Conservation (phyloP, 176 grass and related monocot species). For the Oryza rufipogon region DNA sequence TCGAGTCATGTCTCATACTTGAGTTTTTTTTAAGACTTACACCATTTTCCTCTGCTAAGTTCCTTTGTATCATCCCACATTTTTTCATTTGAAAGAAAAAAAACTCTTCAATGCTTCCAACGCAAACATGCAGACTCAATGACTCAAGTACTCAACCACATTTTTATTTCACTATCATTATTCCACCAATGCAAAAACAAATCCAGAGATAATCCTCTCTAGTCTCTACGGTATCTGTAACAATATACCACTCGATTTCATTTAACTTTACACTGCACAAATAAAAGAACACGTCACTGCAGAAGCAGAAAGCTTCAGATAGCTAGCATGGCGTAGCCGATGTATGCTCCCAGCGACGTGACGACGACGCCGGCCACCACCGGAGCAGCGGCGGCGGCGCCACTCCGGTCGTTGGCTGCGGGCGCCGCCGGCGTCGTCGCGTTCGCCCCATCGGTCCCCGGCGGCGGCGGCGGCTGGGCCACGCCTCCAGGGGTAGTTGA, state of each 20-base stretch:
- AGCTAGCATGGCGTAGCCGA: slow-evolving; percentile 51
- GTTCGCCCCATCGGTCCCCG: not conserved
- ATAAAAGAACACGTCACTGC: not conserved
- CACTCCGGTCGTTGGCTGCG: not conserved
- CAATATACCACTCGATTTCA: not conserved
- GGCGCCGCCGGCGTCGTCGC: slow-evolving; percentile 20
- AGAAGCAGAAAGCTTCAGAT: slow-evolving; percentile 2
- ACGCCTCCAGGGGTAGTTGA: slow-evolving; percentile 28
- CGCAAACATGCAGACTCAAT: not conserved
- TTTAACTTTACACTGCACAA: not conserved
- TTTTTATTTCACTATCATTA: slow-evolving; percentile 15
- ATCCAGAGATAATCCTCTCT: not conserved
- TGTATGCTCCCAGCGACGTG: slow-evolving; percentile 38
- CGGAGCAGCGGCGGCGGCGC: not conserved
- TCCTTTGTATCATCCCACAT: too few species aligned
- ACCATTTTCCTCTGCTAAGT: too few species aligned
- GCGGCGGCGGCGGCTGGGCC: slow-evolving; percentile 30
- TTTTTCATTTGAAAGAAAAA: too few species aligned
- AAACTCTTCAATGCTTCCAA: too few species aligned
- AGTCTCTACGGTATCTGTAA: not conserved
- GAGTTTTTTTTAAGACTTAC: too few species aligned
- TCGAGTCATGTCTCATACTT: too few species aligned
- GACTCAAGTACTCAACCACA: not conserved
- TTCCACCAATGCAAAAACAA: slow-evolving; percentile 14
- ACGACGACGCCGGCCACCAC: slow-evolving; percentile 26